Evolutionary conservation across 2,329 filamentous ascomycete species (phyloP).

Genomic region (Trichophyton verrucosum): DNA sequence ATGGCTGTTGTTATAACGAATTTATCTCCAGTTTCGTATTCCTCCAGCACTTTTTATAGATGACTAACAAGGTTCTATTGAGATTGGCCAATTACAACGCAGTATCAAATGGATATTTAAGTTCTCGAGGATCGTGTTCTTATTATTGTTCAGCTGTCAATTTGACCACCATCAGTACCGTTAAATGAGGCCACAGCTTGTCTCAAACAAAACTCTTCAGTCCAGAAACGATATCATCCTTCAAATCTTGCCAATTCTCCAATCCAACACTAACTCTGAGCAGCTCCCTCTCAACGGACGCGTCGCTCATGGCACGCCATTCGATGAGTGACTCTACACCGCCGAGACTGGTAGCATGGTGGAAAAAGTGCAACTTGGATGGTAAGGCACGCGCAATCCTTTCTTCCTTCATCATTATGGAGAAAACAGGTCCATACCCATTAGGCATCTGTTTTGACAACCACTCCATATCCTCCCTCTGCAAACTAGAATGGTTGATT

Average conservation of each 20-base stretch:
- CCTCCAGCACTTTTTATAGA: too few relatives aligned
- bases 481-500: slow-evolving; percentile 68
- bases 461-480: slow-evolving; percentile 58
- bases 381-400: slow-evolving; percentile 57
- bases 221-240: slow-evolving; percentile 57
- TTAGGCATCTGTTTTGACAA: slow-evolving; percentile 76
- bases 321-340: slow-evolving; percentile 94
- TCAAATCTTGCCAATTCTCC: slow-evolving; percentile 75
- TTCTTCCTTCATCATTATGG: slow-evolving; percentile 52
- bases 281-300: slow-evolving; percentile 55
- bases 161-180: too few relatives aligned
- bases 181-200: slow-evolving; percentile 3
- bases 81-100: too few relatives aligned
- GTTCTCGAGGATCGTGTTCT: too few relatives aligned
- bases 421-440: slow-evolving; percentile 82
- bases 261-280: slow-evolving; percentile 76
- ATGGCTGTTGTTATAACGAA: too few relatives aligned
- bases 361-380: slow-evolving; percentile 67
- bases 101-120: too few relatives aligned
- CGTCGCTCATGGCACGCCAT: slow-evolving; percentile 86
- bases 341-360: slow-evolving; percentile 87
- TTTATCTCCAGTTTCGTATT: too few relatives aligned
- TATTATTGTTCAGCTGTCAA: background rate
- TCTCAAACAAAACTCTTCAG: slow-evolving; percentile 43
- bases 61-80: too few relatives aligned